Evolutionary conservation across 257 asterid genomes (phyloP), one percentile per base, ranked within the genome.

Genomic region (Solanum sejunctum): DNA sequence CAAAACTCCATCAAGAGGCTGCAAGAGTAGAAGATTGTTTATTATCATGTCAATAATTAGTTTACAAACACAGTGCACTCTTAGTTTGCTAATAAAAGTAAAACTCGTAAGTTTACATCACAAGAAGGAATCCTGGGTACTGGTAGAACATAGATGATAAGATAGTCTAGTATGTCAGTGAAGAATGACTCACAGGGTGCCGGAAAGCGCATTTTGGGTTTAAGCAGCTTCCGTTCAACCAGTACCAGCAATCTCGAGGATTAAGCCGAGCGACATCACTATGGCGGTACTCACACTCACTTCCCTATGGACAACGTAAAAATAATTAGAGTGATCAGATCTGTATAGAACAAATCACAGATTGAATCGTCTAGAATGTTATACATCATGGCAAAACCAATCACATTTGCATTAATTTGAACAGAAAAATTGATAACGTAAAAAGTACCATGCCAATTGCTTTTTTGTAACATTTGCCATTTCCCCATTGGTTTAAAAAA

Each of bases 281-380:
- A 83, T 95, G 99, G 26, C 98, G 97, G 86, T 91, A 95, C 86
- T 95, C 99, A 23, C 99, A 95, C 67, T 95, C 97, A 79, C 87
- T 91, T 83, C 99, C 99, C 99, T 94, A 89, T 32, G 43, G 43
- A 86, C 64, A 58, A 43, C 49, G 63, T 51, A 80, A 39, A 43
- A 55, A 77, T 32, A 85, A 71, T 63, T 64, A 87, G 36, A 21
- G 32, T 20, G 2, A 43, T 28, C 3, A 63, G 28, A n/a, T 43
- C 56, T 20, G 56, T 69, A 21, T 52, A 72, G 67, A 56, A 51
- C 17, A 36, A 16, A 12, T 18, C 5, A 18, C 11, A 15, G 45
- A 43, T 11, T 43, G 5, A 75, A n/a, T 36, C 39, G 26, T 51
- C 41, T 49, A 57, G 36, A 82, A 39, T 16, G 10, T 26, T 52